Evolutionary conservation across 2,329 filamentous ascomycete genomes (phyloP), one percentile per base, ranked within the genome.

Genomic region (Curvularia eragrostidis): DNA sequence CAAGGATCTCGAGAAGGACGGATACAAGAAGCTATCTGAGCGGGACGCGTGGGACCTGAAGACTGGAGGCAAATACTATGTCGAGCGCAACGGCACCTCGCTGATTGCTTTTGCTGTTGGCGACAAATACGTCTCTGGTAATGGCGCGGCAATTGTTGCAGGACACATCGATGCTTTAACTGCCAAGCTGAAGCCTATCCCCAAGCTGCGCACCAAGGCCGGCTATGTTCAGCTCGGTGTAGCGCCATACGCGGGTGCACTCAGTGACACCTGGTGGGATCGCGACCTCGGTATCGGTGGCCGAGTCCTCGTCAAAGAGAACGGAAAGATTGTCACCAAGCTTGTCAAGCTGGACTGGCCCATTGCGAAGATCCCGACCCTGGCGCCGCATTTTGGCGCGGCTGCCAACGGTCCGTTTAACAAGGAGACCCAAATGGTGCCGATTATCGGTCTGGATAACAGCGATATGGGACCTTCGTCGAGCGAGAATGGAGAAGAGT

Each of bases 251-350:
- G 94, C 93, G 9, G 94, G 95, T 49, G 93, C 83, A 1, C 80
- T 98, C 61, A 95, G 93, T 74, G 83, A 84, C 62, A 98, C 95
- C 1, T 98, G 95, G 95, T 98, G 93, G 94, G 95, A 98, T 77
- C 87, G 95, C 36, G 95, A 99, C 76, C 84, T 99, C 50, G 89
- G 91, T 64, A 90, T 98, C 68, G 95, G 93, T 63, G 95, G 95
- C 38, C 85, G 93, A 43, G 94, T 98, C 3, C 83, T 98, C 48
- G 88, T 98, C 44, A 90, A 88, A 63, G 89, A 97, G 67, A 75
- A 83, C 4, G 89, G 89, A 65, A 96, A 94, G 83, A 91, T 96
- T 34, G 83, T 85, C 21, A 88, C 86, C 28, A 91, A 89, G 80
- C 83, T 98, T 44, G 93, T 97, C 61, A 96, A 96, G 81, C 83